phyloP scores from a whole-genome alignment of 805 yeast species.

The Ogataea pini region DNA sequence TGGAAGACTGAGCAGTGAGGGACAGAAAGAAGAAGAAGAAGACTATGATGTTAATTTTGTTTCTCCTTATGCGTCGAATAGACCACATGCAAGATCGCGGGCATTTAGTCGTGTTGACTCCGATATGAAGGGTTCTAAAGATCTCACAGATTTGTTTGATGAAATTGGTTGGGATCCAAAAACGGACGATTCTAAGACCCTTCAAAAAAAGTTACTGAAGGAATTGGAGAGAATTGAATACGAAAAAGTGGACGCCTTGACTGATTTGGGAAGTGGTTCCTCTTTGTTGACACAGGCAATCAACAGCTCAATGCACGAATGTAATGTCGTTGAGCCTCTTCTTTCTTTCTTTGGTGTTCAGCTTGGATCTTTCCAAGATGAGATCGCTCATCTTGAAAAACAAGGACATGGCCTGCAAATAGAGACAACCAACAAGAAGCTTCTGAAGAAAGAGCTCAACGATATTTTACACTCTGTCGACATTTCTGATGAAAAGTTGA shows the following conservation, averaged over 20 bases:
- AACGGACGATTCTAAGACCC: conserved; percentile 58
- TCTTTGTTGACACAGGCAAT: conserved; percentile 44
- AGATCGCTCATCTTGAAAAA: conserved; percentile 67
- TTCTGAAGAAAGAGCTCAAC: conserved; percentile 68
- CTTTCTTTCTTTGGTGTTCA: conserved; percentile 61
- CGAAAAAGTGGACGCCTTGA: conserved; percentile 56
- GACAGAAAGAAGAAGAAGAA: conserved; percentile 7
- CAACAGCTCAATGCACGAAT: conserved; percentile 47
- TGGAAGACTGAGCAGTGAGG: neutral
- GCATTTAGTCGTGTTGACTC: conserved; percentile 33
- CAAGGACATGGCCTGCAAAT: conserved; percentile 84
- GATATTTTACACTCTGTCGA: conserved; percentile 71
- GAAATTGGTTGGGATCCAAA: conserved; percentile 73
- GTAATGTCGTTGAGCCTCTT: conserved; percentile 55
- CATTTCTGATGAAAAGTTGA: conserved; percentile 56
- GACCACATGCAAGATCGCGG: conserved; percentile 32
- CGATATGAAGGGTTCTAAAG: conserved; percentile 28
- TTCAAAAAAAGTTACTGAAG: conserved; percentile 57
- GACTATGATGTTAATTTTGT: neutral
- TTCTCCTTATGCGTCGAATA: neutral
- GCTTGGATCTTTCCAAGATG: conserved; percentile 62
- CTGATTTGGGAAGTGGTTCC: conserved; percentile 42
- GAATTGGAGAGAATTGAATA: conserved; percentile 66
- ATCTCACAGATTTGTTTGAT: conserved; percentile 66
- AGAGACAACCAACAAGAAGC: conserved; percentile 75